Conservation (phyloP, 1,284 basidiomycete genomes). For the Puccinia novopanici region DNA sequence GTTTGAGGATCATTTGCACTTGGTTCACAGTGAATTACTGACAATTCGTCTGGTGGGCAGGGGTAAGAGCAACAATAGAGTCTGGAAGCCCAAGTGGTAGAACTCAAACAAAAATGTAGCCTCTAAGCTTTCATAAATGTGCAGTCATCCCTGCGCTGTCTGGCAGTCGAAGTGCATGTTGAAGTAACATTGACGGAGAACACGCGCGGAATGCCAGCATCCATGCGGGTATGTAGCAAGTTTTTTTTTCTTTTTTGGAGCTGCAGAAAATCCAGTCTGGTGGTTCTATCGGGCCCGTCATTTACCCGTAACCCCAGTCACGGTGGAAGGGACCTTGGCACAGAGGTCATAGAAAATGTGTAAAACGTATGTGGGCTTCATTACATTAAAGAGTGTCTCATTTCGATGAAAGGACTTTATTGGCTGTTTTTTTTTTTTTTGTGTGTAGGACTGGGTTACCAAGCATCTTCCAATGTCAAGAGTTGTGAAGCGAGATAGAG, state of each 20-base stretch:
- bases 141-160: not conserved
- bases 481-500: no score
- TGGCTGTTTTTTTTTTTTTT: no score
- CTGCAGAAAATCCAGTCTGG: conserved; percentile 1
- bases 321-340: not conserved
- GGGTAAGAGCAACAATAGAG: not conserved
- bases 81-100: not conserved
- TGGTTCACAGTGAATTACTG: not conserved
- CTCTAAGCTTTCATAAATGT: not conserved
- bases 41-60: not conserved
- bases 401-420: no score
- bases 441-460: no score
- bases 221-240: not conserved
- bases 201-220: not conserved
- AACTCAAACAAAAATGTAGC: not conserved
- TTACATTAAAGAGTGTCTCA: no score
- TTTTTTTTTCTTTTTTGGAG: not conserved
- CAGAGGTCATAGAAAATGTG: not conserved
- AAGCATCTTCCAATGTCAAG: no score
- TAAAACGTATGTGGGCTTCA: no score
- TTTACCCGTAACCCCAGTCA: not conserved
- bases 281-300: not conserved
- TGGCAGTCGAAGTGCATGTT: not conserved
- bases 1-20: conserved; percentile 2
- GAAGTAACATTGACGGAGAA: not conserved